phyloP scores from a whole-genome alignment of 768 basidiomycete species.

The Termitomyces eurrhizus region DNA sequence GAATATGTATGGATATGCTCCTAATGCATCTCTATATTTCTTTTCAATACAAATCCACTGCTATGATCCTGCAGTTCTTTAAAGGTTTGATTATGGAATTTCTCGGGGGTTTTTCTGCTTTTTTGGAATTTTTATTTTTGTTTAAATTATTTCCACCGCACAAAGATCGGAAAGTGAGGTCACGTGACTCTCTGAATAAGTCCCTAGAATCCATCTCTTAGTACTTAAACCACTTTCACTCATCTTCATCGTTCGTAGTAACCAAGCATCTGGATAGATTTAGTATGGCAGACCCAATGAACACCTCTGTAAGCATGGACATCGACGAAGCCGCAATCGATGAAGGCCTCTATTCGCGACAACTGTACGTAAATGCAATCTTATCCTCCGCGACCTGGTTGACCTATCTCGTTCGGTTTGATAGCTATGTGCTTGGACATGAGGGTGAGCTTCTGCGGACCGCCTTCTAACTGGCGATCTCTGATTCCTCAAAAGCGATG shows the following conservation, averaged over 20 bases:
- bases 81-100: too few relatives aligned
- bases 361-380: constrained; percentile 57
- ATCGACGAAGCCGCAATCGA: constrained; percentile 87
- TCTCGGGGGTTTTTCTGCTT: background rate
- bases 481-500: constrained; percentile 66
- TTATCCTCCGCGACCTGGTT: constrained; percentile 11
- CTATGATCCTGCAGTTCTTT: too few relatives aligned
- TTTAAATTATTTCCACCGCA: too few relatives aligned
- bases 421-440: constrained; percentile 91
- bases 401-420: constrained; percentile 15
- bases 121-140: background rate
- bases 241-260: constrained; percentile 15
- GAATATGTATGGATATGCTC: too few relatives aligned
- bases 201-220: background rate
- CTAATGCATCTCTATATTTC: too few relatives aligned
- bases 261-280: constrained; percentile 10
- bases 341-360: constrained; percentile 91
- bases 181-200: constrained; percentile 7
- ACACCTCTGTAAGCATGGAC: constrained; percentile 61
- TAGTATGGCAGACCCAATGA: constrained; percentile 35
- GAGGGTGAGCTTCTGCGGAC: constrained; percentile 56
- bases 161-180: background rate
- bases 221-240: background rate
- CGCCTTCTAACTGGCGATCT: constrained; percentile 1
- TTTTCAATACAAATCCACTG: too few relatives aligned